Percentiles rank a stretch among this genome's conserved stretches.
phyloP scores from a whole-genome alignment of 2,329 filamentous ascomycete species.

The Mycosphaerella arachidis region DNA sequence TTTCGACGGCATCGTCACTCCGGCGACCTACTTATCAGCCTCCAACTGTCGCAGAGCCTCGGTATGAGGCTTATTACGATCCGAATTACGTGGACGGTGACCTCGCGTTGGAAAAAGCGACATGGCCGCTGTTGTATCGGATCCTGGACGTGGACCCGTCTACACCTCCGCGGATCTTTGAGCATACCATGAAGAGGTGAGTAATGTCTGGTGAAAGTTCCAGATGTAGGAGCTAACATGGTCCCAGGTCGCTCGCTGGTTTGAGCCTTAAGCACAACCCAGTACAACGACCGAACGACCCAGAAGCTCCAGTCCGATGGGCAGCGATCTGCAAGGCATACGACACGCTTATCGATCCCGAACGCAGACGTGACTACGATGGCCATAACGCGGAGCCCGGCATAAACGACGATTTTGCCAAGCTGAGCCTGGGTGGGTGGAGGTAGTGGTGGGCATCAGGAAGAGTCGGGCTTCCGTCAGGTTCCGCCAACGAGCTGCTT shows the following conservation, averaged over 20 bases:
- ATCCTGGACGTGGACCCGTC: constrained; percentile 25
- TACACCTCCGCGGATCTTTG: constrained; percentile 13
- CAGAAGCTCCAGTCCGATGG: constrained; percentile 23
- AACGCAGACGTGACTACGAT: constrained; percentile 20
- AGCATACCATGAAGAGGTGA: constrained; percentile 16
- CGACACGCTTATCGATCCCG: constrained; percentile 20
- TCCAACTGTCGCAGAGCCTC: background rate
- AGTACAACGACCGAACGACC: constrained; percentile 20
- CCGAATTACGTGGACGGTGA: background rate
- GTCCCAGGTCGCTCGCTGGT: constrained; percentile 14
- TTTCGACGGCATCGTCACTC: background rate
- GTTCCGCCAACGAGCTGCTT: background rate
- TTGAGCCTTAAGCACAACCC: constrained; percentile 21
- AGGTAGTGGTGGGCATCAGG: background rate
- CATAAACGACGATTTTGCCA: background rate
- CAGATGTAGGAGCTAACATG: background rate
- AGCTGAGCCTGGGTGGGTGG: background rate
- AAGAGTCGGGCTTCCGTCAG: background rate
- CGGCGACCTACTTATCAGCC: background rate
- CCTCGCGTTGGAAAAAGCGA: constrained; percentile 5
- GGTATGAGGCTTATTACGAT: background rate
- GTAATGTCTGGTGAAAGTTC: background rate
- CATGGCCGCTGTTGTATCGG: constrained; percentile 24
- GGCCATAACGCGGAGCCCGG: constrained; percentile 7
- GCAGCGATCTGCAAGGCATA: constrained; percentile 23